Evolutionary conservation across 305 asterid species (phyloP).

Genomic region (Solanum hybrid): DNA sequence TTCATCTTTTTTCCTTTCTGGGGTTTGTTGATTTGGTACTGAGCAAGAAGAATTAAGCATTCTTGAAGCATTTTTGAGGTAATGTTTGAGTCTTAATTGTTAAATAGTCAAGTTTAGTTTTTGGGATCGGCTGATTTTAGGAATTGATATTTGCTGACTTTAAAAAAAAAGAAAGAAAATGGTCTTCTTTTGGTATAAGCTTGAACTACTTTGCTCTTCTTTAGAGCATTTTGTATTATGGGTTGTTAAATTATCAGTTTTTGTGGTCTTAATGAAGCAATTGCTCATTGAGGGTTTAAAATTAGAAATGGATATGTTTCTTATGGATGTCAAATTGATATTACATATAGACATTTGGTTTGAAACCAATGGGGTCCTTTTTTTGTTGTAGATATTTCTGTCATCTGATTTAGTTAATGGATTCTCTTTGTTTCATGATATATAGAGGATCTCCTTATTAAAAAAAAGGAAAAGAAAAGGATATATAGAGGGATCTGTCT

Average conservation of each 20-base stretch:
- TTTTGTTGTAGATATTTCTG: background rate
- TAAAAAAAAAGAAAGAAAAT: background rate
- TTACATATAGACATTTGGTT: background rate
- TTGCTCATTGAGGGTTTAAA: background rate
- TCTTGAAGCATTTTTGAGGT: background rate
- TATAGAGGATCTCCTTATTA: background rate
- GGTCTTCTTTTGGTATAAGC: background rate
- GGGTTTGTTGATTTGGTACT: constrained; percentile 11
- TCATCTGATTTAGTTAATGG: background rate
- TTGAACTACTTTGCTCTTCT: background rate
- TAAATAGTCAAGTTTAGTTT: constrained; percentile 4
- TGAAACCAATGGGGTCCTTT: background rate
- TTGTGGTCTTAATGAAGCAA: background rate
- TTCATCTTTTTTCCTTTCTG: background rate
- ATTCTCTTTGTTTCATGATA: background rate
- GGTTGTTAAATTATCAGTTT: background rate
- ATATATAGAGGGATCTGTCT: background rate
- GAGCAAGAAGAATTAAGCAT: constrained; percentile 1
- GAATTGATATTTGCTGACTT: constrained; percentile 10
- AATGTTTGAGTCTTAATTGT: background rate
- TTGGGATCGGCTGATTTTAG: constrained; percentile 20
- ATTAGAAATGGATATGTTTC: background rate
- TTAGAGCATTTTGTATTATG: background rate
- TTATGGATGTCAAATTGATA: background rate
- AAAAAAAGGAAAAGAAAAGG: background rate